Conservation (phyloP, 495 filamentous ascomycete genomes). For the Hypoxylon intermedium region DNA sequence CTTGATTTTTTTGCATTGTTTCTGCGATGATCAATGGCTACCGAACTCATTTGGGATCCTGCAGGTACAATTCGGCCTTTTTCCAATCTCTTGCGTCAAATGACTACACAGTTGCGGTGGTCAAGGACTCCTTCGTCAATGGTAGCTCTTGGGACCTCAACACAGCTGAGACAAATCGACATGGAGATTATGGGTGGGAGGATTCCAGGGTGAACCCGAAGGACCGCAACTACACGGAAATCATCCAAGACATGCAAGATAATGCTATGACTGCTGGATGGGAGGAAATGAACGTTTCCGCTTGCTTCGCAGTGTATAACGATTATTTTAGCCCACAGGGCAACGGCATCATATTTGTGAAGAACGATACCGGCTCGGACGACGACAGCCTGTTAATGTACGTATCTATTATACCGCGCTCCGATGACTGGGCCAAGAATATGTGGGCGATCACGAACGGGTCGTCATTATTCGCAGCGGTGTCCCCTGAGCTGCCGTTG, state of each 20-base stretch:
- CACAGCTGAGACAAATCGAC: conserved; percentile 8
- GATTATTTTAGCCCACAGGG: conserved; percentile 41
- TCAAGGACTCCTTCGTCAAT: conserved; percentile 40
- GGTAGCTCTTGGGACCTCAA: conserved; percentile 22
- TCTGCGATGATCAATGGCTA: not conserved
- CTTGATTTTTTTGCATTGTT: not conserved
- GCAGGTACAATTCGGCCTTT: conserved; percentile 53
- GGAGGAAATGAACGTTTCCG: conserved; percentile 26
- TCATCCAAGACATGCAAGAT: conserved; percentile 34
- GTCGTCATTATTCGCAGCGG: conserved; percentile 3
- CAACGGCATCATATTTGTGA: conserved; percentile 44
- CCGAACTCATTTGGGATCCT: not conserved
- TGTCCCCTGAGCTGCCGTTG: conserved; percentile 7
- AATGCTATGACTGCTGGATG: conserved; percentile 17
- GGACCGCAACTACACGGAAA: conserved; percentile 10
- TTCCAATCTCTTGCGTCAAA: conserved; percentile 50
- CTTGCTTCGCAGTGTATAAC: conserved; percentile 40
- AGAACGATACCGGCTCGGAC: conserved; percentile 23
- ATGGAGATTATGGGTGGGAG: conserved; percentile 27
- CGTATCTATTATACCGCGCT: conserved; percentile 35
- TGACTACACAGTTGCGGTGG: conserved; percentile 45
- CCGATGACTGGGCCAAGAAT: conserved; percentile 44
- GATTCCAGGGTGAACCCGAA: conserved; percentile 20
- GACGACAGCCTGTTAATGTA: conserved; percentile 43
- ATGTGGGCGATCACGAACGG: conserved; percentile 42